Percentiles rank a stretch among this genome's conserved stretches.
These are phyloP conservation scores for Rhypophila decipiens DNA, from an alignment of 495 filamentous ascomycete genomes.

Conservation along the genomic window DNA sequence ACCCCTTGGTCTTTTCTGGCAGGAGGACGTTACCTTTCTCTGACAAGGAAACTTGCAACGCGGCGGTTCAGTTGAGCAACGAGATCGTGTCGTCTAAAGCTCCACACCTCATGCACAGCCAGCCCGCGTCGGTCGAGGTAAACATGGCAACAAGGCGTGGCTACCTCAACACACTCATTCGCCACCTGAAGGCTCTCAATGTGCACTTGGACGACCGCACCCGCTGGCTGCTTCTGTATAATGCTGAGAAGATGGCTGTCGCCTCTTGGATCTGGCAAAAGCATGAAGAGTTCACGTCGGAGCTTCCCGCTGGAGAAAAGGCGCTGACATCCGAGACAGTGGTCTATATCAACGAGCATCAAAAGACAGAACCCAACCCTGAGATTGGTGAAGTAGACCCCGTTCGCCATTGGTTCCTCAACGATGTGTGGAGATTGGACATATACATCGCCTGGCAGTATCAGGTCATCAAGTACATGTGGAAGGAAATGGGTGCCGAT, in stretches of 20 bases:
- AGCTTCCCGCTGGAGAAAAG: constrained; percentile 36
- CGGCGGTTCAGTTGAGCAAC: constrained; percentile 70
- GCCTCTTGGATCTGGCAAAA: constrained; percentile 75
- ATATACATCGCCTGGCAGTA: constrained; percentile 70
- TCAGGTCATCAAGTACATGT: constrained; percentile 61
- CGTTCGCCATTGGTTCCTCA: constrained; percentile 75
- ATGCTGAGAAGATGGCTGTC: constrained; percentile 82
- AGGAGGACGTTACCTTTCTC: constrained; percentile 57
- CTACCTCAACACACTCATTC: constrained; percentile 65
- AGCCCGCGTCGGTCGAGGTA: constrained; percentile 69
- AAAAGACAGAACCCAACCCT: constrained; percentile 54
- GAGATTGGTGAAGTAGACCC: constrained; percentile 61
- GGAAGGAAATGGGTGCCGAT: constrained; percentile 47
- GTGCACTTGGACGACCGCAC: constrained; percentile 52
- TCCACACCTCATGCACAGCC: constrained; percentile 60
- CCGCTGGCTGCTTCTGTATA: constrained; percentile 78
- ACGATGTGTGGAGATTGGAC: constrained; percentile 66
- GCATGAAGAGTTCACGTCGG: constrained; percentile 54
- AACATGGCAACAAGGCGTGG: constrained; percentile 65
- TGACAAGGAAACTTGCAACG: constrained; percentile 63
- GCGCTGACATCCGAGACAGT: constrained; percentile 62
- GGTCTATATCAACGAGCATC: constrained; percentile 59
- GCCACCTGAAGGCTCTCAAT: constrained; percentile 52
- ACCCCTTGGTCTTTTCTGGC: constrained; percentile 71
- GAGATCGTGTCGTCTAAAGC: constrained; percentile 74